phyloP scores from a whole-genome alignment of 139 green algal species.

The Picochlorum sp. region DNA sequence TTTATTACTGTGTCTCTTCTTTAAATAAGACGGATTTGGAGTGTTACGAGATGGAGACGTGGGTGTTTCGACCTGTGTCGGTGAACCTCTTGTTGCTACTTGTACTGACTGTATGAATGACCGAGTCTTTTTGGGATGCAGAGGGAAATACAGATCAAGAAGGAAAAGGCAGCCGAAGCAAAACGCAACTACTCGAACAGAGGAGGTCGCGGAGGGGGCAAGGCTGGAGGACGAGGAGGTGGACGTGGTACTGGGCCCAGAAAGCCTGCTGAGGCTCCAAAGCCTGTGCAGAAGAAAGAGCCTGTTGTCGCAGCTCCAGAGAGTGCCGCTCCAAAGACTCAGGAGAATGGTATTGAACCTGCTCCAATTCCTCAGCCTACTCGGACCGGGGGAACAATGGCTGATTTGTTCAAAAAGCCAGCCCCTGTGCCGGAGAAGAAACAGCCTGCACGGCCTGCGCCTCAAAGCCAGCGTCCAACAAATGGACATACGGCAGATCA shows the following conservation, averaged over 20 bases:
- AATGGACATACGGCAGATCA: neutral
- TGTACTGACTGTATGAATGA: neutral
- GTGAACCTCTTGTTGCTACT: neutral
- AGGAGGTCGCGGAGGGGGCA: slow-evolving; percentile 2
- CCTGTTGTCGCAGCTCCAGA: slow-evolving; percentile 3
- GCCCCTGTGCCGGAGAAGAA: slow-evolving; percentile 14
- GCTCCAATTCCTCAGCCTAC: slow-evolving; percentile 3
- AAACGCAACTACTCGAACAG: neutral
- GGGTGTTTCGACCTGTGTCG: neutral
- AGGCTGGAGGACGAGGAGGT: slow-evolving; percentile 3
- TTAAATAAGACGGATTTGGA: neutral
- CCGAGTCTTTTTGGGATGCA: neutral
- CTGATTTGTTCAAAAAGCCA: slow-evolving; percentile 32
- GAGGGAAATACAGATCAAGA: slow-evolving; percentile 4
- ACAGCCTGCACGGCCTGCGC: slow-evolving; percentile 3
- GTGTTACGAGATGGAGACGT: neutral
- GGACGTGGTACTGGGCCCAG: neutral
- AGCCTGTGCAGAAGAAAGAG: slow-evolving; percentile 9
- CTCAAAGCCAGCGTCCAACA: slow-evolving; percentile 6
- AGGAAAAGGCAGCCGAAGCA: neutral
- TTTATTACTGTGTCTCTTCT: neutral
- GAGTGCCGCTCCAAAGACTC: slow-evolving; percentile 9
- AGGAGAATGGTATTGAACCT: slow-evolving; percentile 9
- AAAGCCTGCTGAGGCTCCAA: neutral
- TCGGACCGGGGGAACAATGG: slow-evolving; percentile 18